A percentile compares a stretch with the other conserved stretches of the same genome.
These are phyloP conservation scores for Glycine latifolia DNA, from an alignment of 306 rosid genomes.

Conservation along the genomic window DNA sequence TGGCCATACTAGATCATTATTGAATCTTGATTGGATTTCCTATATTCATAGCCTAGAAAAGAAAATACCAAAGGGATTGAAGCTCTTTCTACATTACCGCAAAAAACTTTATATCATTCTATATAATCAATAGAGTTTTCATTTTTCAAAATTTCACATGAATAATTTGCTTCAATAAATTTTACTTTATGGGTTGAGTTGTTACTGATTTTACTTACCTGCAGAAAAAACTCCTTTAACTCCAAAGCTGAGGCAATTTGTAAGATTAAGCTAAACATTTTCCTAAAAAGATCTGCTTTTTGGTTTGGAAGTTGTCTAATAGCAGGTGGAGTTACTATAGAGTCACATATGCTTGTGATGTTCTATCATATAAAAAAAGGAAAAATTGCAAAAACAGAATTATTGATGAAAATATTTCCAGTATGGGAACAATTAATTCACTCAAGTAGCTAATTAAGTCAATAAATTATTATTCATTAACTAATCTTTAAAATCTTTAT, in stretches of 20 bases:
- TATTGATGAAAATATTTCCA: constrained; percentile 2
- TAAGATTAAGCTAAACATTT: constrained; percentile 11
- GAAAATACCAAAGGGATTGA: not conserved
- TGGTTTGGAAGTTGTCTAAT: constrained; percentile 26
- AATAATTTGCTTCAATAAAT: constrained; percentile 16
- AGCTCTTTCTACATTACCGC: not conserved
- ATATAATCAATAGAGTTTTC: constrained; percentile 1
- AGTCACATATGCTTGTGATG: constrained; percentile 25
- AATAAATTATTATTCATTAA: not conserved
- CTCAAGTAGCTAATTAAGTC: constrained; percentile 26
- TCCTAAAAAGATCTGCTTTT: not conserved
- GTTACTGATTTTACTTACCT: constrained; percentile 13
- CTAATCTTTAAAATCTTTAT: constrained; percentile 13
- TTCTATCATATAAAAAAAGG: not conserved
- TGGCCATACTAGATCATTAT: constrained; percentile 11
- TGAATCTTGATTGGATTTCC: constrained; percentile 15
- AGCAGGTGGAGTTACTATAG: constrained; percentile 9
- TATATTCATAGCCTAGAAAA: constrained; percentile 16
- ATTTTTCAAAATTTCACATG: not conserved
- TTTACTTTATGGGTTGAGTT: not conserved
- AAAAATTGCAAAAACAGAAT: not conserved
- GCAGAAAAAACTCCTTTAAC: not conserved
- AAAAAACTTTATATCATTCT: not conserved
- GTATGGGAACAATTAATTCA: constrained; percentile 3
- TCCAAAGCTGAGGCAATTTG: constrained; percentile 29